phyloP scores from a whole-genome alignment of 2,329 filamentous ascomycete genomes.

The Aspergillus candidus region DNA sequence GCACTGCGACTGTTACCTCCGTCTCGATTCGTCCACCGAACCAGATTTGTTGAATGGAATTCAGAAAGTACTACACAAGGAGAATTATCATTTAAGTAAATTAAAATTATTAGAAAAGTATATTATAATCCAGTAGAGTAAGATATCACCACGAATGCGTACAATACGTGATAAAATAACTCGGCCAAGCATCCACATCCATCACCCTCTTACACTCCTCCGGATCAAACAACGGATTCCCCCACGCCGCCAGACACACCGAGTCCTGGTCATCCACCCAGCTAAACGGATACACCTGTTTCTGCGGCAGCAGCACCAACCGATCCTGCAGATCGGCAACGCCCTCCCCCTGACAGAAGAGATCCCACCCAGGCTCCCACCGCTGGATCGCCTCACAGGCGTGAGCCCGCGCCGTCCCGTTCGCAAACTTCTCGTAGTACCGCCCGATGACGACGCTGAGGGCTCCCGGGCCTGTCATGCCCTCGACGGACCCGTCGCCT shows the following conservation, averaged over 20 bases:
- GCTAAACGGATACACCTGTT: conserved; percentile 18
- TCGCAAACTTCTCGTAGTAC: conserved; percentile 6
- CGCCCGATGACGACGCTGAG: conserved; percentile 10
- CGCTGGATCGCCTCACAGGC: conserved; percentile 8
- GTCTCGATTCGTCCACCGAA: too few relatives aligned
- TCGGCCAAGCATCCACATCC: conserved; percentile 18
- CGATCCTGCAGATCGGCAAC: conserved; percentile 1
- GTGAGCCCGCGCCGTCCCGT: conserved; percentile 4
- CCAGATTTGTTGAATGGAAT: too few relatives aligned
- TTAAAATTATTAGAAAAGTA: not conserved
- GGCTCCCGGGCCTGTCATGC: conserved; percentile 13
- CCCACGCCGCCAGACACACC: conserved; percentile 11
- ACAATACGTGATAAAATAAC: conserved; percentile 20
- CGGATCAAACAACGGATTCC: conserved; percentile 14
- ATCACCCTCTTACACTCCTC: conserved; percentile 15
- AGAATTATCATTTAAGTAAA: not conserved
- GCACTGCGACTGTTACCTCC: too few relatives aligned
- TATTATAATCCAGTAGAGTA: not conserved
- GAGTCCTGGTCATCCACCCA: conserved; percentile 14
- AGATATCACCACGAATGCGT: conserved; percentile 16
- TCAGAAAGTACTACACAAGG: not conserved
- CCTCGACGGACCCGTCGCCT: conserved; percentile 16
- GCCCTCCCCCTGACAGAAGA: conserved; percentile 10
- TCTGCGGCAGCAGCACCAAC: conserved; percentile 11
- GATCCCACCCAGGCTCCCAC: conserved; percentile 7